Evolutionary conservation across 2,329 filamentous ascomycete genomes (phyloP), one percentile per base, ranked within the genome.

Genomic region (Monosporascus sp.): DNA sequence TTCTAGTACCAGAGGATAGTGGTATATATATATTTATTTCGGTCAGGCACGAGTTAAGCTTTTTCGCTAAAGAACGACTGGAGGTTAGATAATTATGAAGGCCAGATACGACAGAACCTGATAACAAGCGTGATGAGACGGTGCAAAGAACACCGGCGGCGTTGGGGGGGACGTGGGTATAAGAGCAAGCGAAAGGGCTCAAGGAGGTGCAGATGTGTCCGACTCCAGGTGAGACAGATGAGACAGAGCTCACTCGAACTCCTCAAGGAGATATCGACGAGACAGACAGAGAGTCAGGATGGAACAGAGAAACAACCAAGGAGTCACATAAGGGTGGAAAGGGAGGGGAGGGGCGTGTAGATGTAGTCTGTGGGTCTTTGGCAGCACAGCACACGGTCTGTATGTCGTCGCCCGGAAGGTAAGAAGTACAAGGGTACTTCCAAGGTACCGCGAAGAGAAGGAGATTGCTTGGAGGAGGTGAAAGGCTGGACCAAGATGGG

Each of bases 221-320:
- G 60, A 60, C 60, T 54, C 59, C 53, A 51, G 52, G 63, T 68
- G 64, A 68, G 64, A 68, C 66, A 68, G 53, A 61, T 68, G 64
- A 68, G 64, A 68, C 66, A 68, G 53, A 61, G 51, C 62, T 65
- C 65, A 67, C 64, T 66, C 56, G 54, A 59, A 62, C 58, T 59
- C 57, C 55, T 54, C 60, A 56, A 60, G 42, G 24, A 46, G 42
- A 54, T 61, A 59, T 62, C 57, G 56, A 66, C 56, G 58, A 61
- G 60, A 61, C 57, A 67, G 62, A 67, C 65, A 67, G 56, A 65
- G 59, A 57, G 61, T 62, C 60, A 62, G 49, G 62, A 65, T 67
- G 64, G 65, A 66, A 62, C 62, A 67, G 64, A 64, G 58, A 57
- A 57, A 53, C 52, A 66, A 63, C 60, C 63, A 61, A 66, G 61